These are phyloP conservation scores for Ilyonectria mors-panacis DNA, from an alignment of 2,329 filamentous ascomycete genomes.

Conservation along the genomic window DNA sequence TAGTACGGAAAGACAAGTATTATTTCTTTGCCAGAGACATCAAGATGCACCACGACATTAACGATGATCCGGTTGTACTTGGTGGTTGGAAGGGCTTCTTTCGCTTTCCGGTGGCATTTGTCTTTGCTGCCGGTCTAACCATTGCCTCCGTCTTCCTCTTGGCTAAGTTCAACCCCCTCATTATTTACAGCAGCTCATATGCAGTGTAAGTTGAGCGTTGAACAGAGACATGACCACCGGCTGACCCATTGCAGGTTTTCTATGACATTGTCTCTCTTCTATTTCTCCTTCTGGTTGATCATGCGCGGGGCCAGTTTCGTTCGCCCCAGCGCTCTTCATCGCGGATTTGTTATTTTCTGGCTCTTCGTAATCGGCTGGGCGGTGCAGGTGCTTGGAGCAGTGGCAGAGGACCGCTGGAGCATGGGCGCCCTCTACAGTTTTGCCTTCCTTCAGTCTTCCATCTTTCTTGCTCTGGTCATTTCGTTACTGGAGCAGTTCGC, in stretches of 20 bases:
- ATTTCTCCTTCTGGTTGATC: slow-evolving; percentile 86
- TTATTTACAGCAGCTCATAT: slow-evolving; percentile 92
- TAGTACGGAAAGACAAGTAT: slow-evolving; percentile 83
- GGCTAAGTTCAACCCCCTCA: slow-evolving; percentile 87
- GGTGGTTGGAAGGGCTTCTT: slow-evolving; percentile 87
- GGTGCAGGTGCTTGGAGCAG: slow-evolving; percentile 78
- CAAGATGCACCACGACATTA: slow-evolving; percentile 69
- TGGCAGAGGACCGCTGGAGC: slow-evolving; percentile 82
- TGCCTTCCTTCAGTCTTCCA: slow-evolving; percentile 82
- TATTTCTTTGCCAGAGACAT: slow-evolving; percentile 83
- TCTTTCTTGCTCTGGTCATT: slow-evolving; percentile 82
- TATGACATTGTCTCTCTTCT: slow-evolving; percentile 87
- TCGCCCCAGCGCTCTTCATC: slow-evolving; percentile 88
- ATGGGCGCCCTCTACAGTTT: slow-evolving; percentile 85
- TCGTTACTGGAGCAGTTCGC: slow-evolving; percentile 86
- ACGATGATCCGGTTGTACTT: slow-evolving; percentile 73
- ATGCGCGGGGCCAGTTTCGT: slow-evolving; percentile 83
- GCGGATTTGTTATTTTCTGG: slow-evolving; percentile 87
- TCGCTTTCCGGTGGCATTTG: slow-evolving; percentile 83
- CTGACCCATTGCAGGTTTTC: slow-evolving; percentile 71
- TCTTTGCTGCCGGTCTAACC: slow-evolving; percentile 76
- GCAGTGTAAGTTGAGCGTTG: slow-evolving; percentile 68
- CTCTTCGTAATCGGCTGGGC: slow-evolving; percentile 83
- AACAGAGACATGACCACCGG: no score
- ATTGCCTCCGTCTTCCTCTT: slow-evolving; percentile 82